Percentiles rank a stretch among this genome's conserved stretches.
These are phyloP conservation scores for Podospora didyma DNA, from an alignment of 495 filamentous ascomycete genomes.

Conservation along the genomic window DNA sequence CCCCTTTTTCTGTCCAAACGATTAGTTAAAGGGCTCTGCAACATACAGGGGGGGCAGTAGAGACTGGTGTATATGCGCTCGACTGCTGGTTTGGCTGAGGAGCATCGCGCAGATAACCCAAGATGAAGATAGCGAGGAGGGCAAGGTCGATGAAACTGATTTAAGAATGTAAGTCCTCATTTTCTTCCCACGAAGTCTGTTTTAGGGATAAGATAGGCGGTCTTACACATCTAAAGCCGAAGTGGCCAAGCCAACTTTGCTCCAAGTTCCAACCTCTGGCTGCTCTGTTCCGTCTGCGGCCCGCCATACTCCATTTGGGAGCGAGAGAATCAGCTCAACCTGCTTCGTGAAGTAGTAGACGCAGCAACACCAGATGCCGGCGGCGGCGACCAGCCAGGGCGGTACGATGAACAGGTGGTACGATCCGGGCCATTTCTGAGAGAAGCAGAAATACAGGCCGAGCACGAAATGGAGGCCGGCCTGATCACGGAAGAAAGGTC, in stretches of 20 bases:
- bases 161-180: not conserved
- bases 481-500: not conserved
- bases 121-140: constrained; percentile 14
- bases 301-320: not conserved
- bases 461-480: constrained; percentile 19
- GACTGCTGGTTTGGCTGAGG: not conserved
- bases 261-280: constrained; percentile 13
- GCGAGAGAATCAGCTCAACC: constrained; percentile 4
- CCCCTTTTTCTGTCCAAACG: not conserved
- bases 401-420: constrained; percentile 10
- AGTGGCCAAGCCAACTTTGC: constrained; percentile 19
- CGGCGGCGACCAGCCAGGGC: constrained; percentile 6
- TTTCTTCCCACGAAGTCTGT: not conserved
- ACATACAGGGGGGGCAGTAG: constrained; percentile 1
- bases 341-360: constrained; percentile 18
- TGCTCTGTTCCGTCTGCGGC: not conserved
- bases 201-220: not conserved
- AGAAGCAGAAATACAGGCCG: constrained; percentile 16
- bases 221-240: constrained; percentile 17
- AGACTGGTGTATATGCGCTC: constrained; percentile 1
- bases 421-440: constrained; percentile 2
- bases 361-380: constrained; percentile 16
- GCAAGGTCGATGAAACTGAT: constrained; percentile 16
- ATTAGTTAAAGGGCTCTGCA: not conserved
- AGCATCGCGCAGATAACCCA: not conserved